phyloP scores from a whole-genome alignment of 345 rosid species.

The Cardamine resedifolia region DNA sequence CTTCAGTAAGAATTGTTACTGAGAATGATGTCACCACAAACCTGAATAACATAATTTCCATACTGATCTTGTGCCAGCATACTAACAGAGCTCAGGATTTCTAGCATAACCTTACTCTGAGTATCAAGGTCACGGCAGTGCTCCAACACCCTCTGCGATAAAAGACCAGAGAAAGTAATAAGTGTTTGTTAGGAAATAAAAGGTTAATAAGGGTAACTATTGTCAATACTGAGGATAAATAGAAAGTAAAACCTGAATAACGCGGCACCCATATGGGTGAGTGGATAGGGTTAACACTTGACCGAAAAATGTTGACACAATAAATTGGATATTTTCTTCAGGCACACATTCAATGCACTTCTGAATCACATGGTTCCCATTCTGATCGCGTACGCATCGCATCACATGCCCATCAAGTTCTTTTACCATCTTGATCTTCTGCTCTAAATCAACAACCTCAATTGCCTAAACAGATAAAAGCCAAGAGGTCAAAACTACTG shows the following conservation, averaged over 20 bases:
- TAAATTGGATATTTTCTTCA: slow-evolving; percentile 74
- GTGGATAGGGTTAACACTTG: slow-evolving; percentile 82
- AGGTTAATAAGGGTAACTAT: too few species aligned
- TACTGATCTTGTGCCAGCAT: slow-evolving; percentile 97
- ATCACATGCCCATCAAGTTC: slow-evolving; percentile 92
- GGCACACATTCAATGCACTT: slow-evolving; percentile 96
- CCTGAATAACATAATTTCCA: slow-evolving; percentile 98
- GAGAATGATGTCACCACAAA: slow-evolving; percentile 33
- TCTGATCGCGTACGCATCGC: slow-evolving; percentile 98
- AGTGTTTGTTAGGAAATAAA: too few species aligned
- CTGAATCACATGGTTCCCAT: slow-evolving; percentile 96
- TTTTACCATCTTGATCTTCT: slow-evolving; percentile 79
- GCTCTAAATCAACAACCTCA: slow-evolving; percentile 91
- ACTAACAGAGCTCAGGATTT: slow-evolving; percentile 70
- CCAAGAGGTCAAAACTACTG: background rate
- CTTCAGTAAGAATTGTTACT: too few species aligned
- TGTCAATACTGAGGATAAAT: too few species aligned
- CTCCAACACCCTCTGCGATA: slow-evolving; percentile 80
- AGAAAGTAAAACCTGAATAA: slow-evolving; percentile 65
- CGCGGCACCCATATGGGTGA: slow-evolving; percentile 98
- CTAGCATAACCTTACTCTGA: slow-evolving; percentile 85
- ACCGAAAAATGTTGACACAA: slow-evolving; percentile 53
- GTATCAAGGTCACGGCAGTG: slow-evolving; percentile 75
- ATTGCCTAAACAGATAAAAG: slow-evolving; percentile 55
- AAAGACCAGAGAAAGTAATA: background rate